Conservation (phyloP, 257 asterid species). For the Penstemon newberryi region DNA sequence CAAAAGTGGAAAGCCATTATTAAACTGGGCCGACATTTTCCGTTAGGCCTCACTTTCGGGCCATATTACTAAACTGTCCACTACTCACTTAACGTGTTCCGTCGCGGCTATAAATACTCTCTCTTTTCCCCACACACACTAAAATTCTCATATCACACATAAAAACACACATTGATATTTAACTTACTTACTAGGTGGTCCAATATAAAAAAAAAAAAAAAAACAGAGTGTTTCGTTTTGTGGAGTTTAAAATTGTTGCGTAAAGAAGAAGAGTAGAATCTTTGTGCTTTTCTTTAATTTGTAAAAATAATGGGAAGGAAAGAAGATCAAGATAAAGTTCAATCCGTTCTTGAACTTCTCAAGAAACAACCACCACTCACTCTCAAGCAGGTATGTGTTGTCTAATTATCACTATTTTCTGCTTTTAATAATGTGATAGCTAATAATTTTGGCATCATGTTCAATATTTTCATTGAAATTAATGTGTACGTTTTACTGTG, state of each 20-base stretch:
- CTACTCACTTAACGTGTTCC: constrained; percentile 40
- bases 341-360: constrained; percentile 67
- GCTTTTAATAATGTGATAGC: not conserved
- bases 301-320: constrained; percentile 60
- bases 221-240: not conserved
- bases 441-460: not conserved
- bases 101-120: constrained; percentile 59
- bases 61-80: constrained; percentile 37
- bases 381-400: constrained; percentile 66
- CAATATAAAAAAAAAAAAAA: not conserved
- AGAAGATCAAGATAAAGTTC: constrained; percentile 60
- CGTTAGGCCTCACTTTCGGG: constrained; percentile 53
- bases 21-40: constrained; percentile 52
- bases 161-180: not conserved
- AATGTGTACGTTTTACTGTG: not conserved
- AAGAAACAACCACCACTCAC: constrained; percentile 79
- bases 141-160: constrained; percentile 19
- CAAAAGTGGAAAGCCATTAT: constrained; percentile 31
- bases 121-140: constrained; percentile 27
- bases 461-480: too few relatives aligned
- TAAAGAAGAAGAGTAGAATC: constrained; percentile 66
- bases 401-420: not conserved
- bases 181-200: constrained; percentile 21
- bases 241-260: constrained; percentile 64
- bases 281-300: constrained; percentile 30